Evolutionary conservation across 2,329 filamentous ascomycete species (phyloP), one percentile per base, ranked within the genome.

Genomic region (Aspergillus sp.): DNA sequence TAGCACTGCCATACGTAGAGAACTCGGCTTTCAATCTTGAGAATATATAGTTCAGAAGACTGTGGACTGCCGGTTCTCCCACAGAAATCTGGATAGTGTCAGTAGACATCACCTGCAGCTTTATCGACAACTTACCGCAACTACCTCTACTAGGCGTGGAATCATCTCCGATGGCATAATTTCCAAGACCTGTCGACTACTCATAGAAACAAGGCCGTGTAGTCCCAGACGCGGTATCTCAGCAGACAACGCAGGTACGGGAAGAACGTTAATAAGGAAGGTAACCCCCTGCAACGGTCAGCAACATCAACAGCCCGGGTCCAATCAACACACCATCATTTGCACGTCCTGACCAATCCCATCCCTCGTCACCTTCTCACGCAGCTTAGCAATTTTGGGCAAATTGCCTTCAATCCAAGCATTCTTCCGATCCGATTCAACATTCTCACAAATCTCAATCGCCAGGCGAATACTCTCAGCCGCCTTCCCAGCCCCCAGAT

Each of bases 391-490:
- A 26, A 61, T 47, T 26, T 59, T 63, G 4, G 49, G 30, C 4
- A 40, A 36, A 24, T 59, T 60, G 8, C 36, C 45, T 5, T 41
- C 39, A 13, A 61, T 42, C 61, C 61, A 65, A 11, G 34, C 28
- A 6, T 48, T 26, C 31, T 50, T 60, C 32, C 59, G 56, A 5
- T 41, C 42, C 5, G 37, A 32, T 4, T 60, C 47, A 29, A 64
- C 51, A 22, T 45, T 48, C 24, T 56, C 49, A 14, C 53, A 51
- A 22, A 63, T 58, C 2, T 48, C 49, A 22, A 55, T 53, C 0
- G 58, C 58, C 11, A 64, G 40, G 5, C 47, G 43, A 25, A 65
- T 51, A 19, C 59, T 56, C 33, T 62, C 47, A 8, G 51, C 42
- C 6, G 54, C 49, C 15, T 60, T 46, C 0, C 42, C 26, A 0